Evolutionary conservation across 441 rosid species (phyloP).

Genomic region (Capsella rubella): DNA sequence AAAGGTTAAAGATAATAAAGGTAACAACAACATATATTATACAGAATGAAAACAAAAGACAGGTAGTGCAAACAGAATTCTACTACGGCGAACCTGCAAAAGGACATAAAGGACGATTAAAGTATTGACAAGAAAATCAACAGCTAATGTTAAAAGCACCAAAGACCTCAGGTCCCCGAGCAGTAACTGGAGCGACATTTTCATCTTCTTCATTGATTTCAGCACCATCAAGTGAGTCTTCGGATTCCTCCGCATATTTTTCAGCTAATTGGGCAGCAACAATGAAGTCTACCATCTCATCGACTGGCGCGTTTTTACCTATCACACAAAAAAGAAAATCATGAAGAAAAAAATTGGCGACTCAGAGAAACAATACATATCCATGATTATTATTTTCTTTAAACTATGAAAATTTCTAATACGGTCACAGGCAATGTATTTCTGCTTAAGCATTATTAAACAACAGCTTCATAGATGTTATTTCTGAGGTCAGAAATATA

Average conservation of each 20-base stretch:
- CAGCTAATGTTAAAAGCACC: slow-evolving; percentile 18
- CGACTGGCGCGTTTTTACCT: slow-evolving; percentile 68
- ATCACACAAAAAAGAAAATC: slow-evolving; percentile 36
- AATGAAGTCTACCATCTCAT: slow-evolving; percentile 88
- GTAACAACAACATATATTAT: slow-evolving; percentile 2
- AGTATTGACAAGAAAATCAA: slow-evolving; percentile 8
- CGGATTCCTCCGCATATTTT: slow-evolving; percentile 56
- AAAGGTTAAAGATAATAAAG: slow-evolving; percentile 26
- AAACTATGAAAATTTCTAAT: not conserved
- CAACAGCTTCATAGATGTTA: slow-evolving; percentile 17
- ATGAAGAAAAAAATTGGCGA: slow-evolving; percentile 17
- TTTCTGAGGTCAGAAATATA: not conserved
- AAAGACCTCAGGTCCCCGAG: slow-evolving; percentile 45
- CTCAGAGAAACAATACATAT: no score
- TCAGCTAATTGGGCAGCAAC: slow-evolving; percentile 82
- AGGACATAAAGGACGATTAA: slow-evolving; percentile 9
- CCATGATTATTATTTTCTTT: not conserved
- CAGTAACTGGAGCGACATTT: slow-evolving; percentile 48
- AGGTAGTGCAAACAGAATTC: slow-evolving; percentile 9
- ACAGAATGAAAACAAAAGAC: slow-evolving; percentile 7
- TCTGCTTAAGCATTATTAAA: not conserved
- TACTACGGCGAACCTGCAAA: not conserved
- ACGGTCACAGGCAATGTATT: slow-evolving; percentile 8
- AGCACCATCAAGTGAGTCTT: slow-evolving; percentile 43
- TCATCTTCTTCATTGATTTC: slow-evolving; percentile 44